These are phyloP conservation scores for Aspergillus vadensis DNA, from an alignment of 2,329 filamentous ascomycete genomes.

Conservation along the genomic window DNA sequence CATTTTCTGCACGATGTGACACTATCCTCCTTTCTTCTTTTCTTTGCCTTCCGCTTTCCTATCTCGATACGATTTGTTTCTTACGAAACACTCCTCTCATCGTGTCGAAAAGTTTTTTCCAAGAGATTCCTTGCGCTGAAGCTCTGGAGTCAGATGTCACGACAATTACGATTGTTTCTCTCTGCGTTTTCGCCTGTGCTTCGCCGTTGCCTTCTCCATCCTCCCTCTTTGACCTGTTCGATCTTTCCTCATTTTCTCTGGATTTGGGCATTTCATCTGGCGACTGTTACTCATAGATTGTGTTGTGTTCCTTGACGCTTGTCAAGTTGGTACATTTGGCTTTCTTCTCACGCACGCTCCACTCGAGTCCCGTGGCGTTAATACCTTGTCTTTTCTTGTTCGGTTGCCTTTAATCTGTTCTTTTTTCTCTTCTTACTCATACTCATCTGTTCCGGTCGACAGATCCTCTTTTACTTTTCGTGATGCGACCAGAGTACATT, in stretches of 20 bases:
- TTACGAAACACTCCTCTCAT: conserved; percentile 14
- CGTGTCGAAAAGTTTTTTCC: conserved; percentile 20
- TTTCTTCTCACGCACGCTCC: conserved; percentile 17
- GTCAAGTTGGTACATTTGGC: conserved; percentile 37
- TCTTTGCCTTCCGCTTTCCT: conserved; percentile 1
- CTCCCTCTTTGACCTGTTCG: conserved; percentile 34
- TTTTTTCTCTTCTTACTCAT: conserved; percentile 28
- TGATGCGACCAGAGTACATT: conserved; percentile 11
- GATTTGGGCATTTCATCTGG: conserved; percentile 41
- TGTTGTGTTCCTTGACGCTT: conserved; percentile 33
- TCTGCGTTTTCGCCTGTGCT: conserved; percentile 22
- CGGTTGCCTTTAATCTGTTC: conserved; percentile 29
- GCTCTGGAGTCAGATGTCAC: conserved; percentile 33
- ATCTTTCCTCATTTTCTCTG: conserved; percentile 28
- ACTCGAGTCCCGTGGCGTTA: conserved; percentile 31
- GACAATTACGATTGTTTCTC: conserved; percentile 44
- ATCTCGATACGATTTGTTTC: conserved; percentile 23
- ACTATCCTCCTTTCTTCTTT: conserved; percentile 13
- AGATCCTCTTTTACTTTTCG: conserved; percentile 20
- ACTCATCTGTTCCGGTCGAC: conserved; percentile 27
- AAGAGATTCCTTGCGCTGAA: conserved; percentile 19
- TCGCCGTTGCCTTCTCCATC: conserved; percentile 27
- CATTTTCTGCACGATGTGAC: conserved; percentile 21
- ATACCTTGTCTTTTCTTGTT: conserved; percentile 25
- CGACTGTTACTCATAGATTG: conserved; percentile 43